Evolutionary conservation across 2,329 filamentous ascomycete species (phyloP), one percentile per base, ranked within the genome.

Genomic region (Erysiphe neolycopersici): DNA sequence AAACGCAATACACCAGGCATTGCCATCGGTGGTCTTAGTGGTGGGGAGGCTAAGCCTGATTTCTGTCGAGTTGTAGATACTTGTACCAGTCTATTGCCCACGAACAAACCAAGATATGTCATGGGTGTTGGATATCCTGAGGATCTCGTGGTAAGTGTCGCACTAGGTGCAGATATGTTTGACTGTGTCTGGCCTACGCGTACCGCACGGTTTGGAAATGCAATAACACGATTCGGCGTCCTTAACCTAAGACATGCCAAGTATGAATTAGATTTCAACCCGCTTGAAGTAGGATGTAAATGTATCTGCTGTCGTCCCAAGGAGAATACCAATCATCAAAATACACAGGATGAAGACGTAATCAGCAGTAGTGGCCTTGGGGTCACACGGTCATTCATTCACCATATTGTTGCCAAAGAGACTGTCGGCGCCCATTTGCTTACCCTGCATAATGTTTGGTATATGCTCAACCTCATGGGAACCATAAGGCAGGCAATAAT

Each of bases 61-160:
- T 98, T 87, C 57, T 98, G 89, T 61, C 73, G 74, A 54, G 89
- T 94, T 18, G 85, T 95, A 22, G 69, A 75, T 46, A 76, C 82
- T 1, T 95, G 89, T 59, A 95, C 89, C 1, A 70, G 66, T 30
- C 60, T 93, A 46, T 66, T 98, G 16, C 91, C 91, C 0, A 78
- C 87, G 46, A 65, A 80, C 48, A 98, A 98, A 61, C 89, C 89
- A n/a, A 71, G 89, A 58, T 98, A 98, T 61, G 87, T 98, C 45
- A 98, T 98, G 91, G 89, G 89, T 16, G 89, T 98, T 51, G 84
- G 89, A 12, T 98, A 94, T 59, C 89, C 89, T 1, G 89, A 95
- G 62, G 89, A 98, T 56, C 66, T 98, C 45, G 72, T 98, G 1
- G 85, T 98, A 35, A 91, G 83, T 43, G 76, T 94, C 4, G 89